Conservation (phyloP, 2,329 filamentous ascomycete genomes). For the Epichloe bromicola region DNA sequence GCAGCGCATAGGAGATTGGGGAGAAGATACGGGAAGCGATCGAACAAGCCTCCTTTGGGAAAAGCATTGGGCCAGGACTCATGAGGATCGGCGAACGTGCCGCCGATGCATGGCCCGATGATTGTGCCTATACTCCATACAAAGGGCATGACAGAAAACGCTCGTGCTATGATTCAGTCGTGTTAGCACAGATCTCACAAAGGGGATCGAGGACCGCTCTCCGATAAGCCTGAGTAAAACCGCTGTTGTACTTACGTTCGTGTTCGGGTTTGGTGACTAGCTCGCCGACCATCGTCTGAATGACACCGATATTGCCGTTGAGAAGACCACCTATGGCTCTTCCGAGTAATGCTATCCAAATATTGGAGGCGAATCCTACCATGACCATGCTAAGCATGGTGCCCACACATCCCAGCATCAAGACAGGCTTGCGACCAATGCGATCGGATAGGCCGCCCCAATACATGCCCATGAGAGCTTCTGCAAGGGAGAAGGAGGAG, state of each 20-base stretch:
- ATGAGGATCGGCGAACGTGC: conserved; percentile 69
- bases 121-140: conserved; percentile 89
- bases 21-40: conserved; percentile 70
- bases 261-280: conserved; percentile 72
- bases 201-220: not conserved
- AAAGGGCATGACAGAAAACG: conserved; percentile 88
- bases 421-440: conserved; percentile 72
- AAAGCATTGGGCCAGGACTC: conserved; percentile 61
- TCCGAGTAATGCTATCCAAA: conserved; percentile 70
- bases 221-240: too few relatives aligned
- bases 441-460: conserved; percentile 78
- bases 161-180: conserved; percentile 43
- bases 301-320: conserved; percentile 85
- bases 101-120: conserved; percentile 76
- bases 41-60: conserved; percentile 55
- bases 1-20: conserved; percentile 76
- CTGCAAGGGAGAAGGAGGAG: conserved; percentile 70
- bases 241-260: conserved; percentile 51
- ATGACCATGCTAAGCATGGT: conserved; percentile 74
- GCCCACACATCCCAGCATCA: conserved; percentile 68
- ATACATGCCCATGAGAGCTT: conserved; percentile 74
- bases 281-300: conserved; percentile 88
- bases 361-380: conserved; percentile 70
- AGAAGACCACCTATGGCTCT: conserved; percentile 67
- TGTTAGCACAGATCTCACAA: conserved; percentile 8